phyloP scores from a whole-genome alignment of 805 yeast species.

The Yamadazyma laniorum region DNA sequence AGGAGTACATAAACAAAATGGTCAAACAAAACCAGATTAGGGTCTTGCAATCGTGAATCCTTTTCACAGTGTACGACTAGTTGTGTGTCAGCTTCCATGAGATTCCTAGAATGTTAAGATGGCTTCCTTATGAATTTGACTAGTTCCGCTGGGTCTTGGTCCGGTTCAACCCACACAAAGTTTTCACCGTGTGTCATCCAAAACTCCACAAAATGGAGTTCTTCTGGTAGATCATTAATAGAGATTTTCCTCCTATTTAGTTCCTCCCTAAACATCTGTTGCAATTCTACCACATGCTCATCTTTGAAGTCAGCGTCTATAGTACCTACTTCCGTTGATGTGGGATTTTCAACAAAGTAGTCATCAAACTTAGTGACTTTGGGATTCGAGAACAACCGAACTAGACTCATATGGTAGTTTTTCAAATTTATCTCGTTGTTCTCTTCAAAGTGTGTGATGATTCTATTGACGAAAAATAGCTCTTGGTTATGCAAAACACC shows the following conservation, averaged over 20 bases:
- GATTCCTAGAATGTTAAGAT: too few species aligned
- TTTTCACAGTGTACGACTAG: too few species aligned
- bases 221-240: conserved; percentile 37
- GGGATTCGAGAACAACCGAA: conserved; percentile 19
- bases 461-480: conserved; percentile 28
- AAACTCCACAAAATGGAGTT: conserved; percentile 33
- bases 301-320: neutral
- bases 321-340: conserved; percentile 11
- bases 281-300: conserved; percentile 6
- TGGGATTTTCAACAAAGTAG: conserved; percentile 22
- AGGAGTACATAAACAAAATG: too few species aligned
- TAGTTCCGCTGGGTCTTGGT: conserved; percentile 45
- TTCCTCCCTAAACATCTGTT: conserved; percentile 22
- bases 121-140: neutral
- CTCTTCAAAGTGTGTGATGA: conserved; percentile 43
- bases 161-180: conserved; percentile 46
- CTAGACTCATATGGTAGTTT: conserved; percentile 37
- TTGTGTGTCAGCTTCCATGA: too few species aligned
- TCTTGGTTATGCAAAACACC: conserved; percentile 32
- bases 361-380: conserved; percentile 20
- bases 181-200: conserved; percentile 37
- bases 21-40: too few species aligned
- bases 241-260: conserved; percentile 31
- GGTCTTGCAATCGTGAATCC: too few species aligned
- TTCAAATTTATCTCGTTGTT: conserved; percentile 38